Base-by-base conservation (phyloP, 805 yeast species). In the Komagataella mondaviorum region DNA sequence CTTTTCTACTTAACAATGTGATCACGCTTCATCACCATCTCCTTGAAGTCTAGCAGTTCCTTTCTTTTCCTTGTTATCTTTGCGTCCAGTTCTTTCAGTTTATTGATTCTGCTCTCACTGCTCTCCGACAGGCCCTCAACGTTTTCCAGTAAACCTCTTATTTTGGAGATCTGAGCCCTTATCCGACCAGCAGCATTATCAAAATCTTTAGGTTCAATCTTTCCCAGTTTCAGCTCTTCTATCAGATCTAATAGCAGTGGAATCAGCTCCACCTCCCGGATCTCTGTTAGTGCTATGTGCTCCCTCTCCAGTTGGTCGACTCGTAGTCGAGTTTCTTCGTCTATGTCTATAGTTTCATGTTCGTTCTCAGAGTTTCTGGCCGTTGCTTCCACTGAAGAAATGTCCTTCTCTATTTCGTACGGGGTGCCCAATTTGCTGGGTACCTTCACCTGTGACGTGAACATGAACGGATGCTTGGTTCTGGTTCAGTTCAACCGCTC, bases 81-180 rank as follows among this genome's bases (percentile, higher is more conserved):
- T 36, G 56, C 59, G 43, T 60, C 60, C 51, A 72, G 57, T n/a
- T 57, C 58, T 46, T 62, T 67, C 48, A 74, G 67, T 43, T 63
- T 60, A 23, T 52, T 53, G 45, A 66, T 56, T 45, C 72, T 55
- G 16, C 63, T 67, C 46, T 68, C 72, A 14, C 71, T 66, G 1
- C 73, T 64, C 53, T 72, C 76, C 43, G 70, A 63, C 47, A 74
- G 62, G 1, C 77, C 80, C 48, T 73, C 76, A 8, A 75, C 65
- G 39, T 64, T 66, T 52, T 66, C 66, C n/a, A 75, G 56, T 6
- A 64, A 56, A 50, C 58, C 64, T 48, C 70, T 63, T 39, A 72
- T 60, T 48, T 59, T 67, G 49, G 60, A 61, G 23, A 75, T 53
- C 54, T 77, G 59, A 20, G 74, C 66, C 44, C 76, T 63, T 39